Evolutionary conservation across 305 asterid species (phyloP), one percentile per base, ranked within the genome.

Genomic region (Fraxinus platypoda): DNA sequence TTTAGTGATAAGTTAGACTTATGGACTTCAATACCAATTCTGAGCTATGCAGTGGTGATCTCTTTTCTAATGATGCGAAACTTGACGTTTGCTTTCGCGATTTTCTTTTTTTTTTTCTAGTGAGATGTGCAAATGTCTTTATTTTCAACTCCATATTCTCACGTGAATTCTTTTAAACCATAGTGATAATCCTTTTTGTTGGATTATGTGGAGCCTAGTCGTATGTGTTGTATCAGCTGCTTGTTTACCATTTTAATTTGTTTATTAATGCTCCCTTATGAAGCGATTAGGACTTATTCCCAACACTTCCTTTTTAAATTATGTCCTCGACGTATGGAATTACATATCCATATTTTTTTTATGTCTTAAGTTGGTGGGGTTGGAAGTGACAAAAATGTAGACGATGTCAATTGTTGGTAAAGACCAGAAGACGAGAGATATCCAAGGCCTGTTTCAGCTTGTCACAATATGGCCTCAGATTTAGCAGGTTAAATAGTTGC

Each of bases 401-500:
- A 83, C 8, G 92, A 91, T 57, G 46, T 87, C 28, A 87, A 37
- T 8, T 88, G 93, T 78, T 89, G 95, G 94, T 92, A 92, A 85
- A 88, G 92, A 77, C 87, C 93, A 5, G 94, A 90, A 79, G 90
- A 92, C 46, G 89, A 90, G 91, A 86, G 0, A 26, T 90, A 92
- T 46, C 49, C 79, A 3, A 84, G 94, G 85, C 88, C 82, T 11
- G 87, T 90, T 81, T 89, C 91, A 15, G 81, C 75, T 68, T 91
- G 91, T 81, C 87, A 87, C 8, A 80, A 73, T 7, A 79, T 81
- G 38, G 91, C 91, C 8, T 85, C 90, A 66, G 92, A 89, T 12
- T 81, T 90, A 71, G 93, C 90, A 28, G 94, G 96, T 23, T 94
- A 92, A 82, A 75, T 89, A 33, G 88, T 87, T 12, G 91, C 94